phyloP scores from a whole-genome alignment of 1,284 basidiomycete species.

The Phellopilus nigrolimitatus region DNA sequence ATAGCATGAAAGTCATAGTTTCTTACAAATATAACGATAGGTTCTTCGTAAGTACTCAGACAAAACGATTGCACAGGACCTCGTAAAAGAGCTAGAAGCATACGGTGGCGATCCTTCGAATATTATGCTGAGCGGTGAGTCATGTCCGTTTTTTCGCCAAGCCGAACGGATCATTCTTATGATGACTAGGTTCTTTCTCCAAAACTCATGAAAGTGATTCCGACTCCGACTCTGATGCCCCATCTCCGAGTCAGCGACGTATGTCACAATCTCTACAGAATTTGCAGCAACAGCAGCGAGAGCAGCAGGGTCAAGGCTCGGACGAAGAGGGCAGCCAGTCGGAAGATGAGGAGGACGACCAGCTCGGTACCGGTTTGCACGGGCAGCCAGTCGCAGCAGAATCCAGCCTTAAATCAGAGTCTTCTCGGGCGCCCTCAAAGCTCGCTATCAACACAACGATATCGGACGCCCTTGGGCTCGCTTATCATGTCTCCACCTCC shows the following conservation, averaged over 20 bases:
- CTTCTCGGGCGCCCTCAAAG: slow-evolving; percentile 59
- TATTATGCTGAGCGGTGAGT: slow-evolving; percentile 59
- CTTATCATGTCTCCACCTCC: slow-evolving; percentile 55
- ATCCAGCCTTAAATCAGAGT: slow-evolving; percentile 31
- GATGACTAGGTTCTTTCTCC: slow-evolving; percentile 39
- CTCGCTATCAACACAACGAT: slow-evolving; percentile 65
- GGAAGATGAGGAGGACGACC: slow-evolving; percentile 43
- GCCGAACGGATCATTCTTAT: neutral
- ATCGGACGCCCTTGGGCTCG: slow-evolving; percentile 69
- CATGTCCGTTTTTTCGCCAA: neutral
- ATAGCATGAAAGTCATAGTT: neutral
- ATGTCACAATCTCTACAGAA: slow-evolving; percentile 20
- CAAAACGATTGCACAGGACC: slow-evolving; percentile 69
- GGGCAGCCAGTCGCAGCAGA: slow-evolving; percentile 20
- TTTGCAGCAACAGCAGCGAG: slow-evolving; percentile 16
- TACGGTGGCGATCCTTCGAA: slow-evolving; percentile 38
- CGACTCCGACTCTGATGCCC: slow-evolving; percentile 15
- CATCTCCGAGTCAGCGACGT: neutral
- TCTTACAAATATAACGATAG: slow-evolving; percentile 34
- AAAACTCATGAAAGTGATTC: slow-evolving; percentile 52
- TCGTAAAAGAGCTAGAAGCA: slow-evolving; percentile 81
- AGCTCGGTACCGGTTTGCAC: slow-evolving; percentile 28
- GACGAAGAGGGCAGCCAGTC: slow-evolving; percentile 36
- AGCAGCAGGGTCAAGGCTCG: slow-evolving; percentile 10
- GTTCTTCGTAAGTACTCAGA: slow-evolving; percentile 81